Evolutionary conservation across 129 eudicot species (phyloP).

Genomic region (Sambucus nigra): DNA sequence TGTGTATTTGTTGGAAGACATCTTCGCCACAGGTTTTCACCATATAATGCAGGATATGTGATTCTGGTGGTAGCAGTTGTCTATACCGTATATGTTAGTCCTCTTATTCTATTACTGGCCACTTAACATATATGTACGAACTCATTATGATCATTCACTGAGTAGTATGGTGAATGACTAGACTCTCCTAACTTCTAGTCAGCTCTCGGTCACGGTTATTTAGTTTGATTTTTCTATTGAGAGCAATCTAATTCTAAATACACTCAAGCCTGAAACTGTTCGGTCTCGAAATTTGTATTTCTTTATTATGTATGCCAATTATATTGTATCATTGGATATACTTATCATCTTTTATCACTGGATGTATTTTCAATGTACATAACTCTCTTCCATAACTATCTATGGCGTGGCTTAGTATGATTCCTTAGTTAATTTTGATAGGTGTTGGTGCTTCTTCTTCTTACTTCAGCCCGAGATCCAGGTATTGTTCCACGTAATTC

Average conservation of each 20-base stretch:
- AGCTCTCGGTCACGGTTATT: neutral
- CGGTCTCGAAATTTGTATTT: too few species aligned
- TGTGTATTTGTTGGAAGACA: conserved; percentile 75
- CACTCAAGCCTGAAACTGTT: too few species aligned
- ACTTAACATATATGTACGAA: neutral
- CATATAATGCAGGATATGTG: conserved; percentile 76
- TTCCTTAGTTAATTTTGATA: conserved; percentile 18
- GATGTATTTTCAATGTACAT: neutral
- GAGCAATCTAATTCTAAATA: too few species aligned
- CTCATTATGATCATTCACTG: neutral
- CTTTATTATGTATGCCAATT: neutral
- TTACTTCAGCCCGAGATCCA: conserved; percentile 78
- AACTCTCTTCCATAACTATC: neutral
- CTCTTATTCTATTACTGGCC: conserved; percentile 14
- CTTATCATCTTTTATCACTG: neutral
- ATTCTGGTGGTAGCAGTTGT: conserved; percentile 52
- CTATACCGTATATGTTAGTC: conserved; percentile 62
- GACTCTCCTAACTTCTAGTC: neutral
- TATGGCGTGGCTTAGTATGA: conserved; percentile 10
- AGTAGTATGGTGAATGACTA: neutral
- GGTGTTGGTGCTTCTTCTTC: conserved; percentile 66
- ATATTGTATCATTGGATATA: neutral
- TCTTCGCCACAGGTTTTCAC: conserved; percentile 59
- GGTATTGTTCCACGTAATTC: conserved; percentile 83
- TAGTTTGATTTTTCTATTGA: neutral